These are phyloP conservation scores for Gossypium lobatum DNA, from an alignment of 441 rosid species.

Conservation along the genomic window DNA sequence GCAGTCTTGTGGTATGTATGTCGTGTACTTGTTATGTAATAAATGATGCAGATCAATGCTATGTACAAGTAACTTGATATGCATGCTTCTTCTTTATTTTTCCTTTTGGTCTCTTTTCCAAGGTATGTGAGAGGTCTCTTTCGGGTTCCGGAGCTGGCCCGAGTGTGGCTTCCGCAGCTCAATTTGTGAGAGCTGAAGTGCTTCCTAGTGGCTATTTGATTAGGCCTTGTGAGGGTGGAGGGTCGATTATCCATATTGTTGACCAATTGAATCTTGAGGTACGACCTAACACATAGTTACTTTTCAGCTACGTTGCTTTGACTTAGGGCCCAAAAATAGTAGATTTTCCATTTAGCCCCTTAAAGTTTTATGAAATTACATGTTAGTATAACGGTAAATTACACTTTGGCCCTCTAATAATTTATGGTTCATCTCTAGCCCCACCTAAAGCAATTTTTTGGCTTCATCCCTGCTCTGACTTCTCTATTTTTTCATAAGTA, in stretches of 20 bases:
- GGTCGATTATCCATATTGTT: slow-evolving; percentile 92
- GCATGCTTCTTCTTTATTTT: neutral
- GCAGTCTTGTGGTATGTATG: slow-evolving; percentile 88
- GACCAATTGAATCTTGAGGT: slow-evolving; percentile 97
- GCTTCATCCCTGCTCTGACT: too few relatives aligned
- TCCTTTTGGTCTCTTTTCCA: neutral
- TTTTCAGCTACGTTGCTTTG: neutral
- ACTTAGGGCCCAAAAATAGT: too few relatives aligned
- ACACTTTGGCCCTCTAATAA: too few relatives aligned
- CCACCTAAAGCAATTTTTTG: too few relatives aligned
- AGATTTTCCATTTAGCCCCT: too few relatives aligned
- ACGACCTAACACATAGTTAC: neutral
- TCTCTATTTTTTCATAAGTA: neutral
- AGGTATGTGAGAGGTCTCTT: slow-evolving; percentile 98
- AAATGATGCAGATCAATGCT: neutral
- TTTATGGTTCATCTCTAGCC: too few relatives aligned
- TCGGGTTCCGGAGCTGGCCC: slow-evolving; percentile 95
- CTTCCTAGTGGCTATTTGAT: slow-evolving; percentile 94
- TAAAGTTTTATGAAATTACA: too few relatives aligned
- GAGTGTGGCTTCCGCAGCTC: slow-evolving; percentile 63
- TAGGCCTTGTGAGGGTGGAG: slow-evolving; percentile 98
- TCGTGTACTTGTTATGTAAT: neutral
- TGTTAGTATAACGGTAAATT: too few relatives aligned
- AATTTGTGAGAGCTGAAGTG: slow-evolving; percentile 94
- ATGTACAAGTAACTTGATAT: neutral